Base-by-base conservation (phyloP, 345 rosid genomes). In the Pugionium dolabratum region DNA sequence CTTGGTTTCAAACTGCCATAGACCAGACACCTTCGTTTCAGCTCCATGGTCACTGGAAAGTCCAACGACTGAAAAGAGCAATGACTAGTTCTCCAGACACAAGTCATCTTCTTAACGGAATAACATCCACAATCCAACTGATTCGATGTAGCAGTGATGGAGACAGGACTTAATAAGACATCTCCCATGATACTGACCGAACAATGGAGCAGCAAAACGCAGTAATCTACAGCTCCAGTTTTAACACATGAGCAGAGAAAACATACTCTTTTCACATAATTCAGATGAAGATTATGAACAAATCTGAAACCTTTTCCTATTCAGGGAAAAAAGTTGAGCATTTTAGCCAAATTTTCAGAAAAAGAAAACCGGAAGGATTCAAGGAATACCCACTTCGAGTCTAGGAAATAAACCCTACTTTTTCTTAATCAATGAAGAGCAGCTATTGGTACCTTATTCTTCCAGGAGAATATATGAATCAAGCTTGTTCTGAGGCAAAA, bases 101-200 rank as follows among this genome's bases (percentile, higher is more conserved):
- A 59, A 43, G 4, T 30, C 32, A 25, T 46, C 44, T 61, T 61
- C 66, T 26, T 47, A 6, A 36, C 4, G 5, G 55, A 62, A 36
- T 5, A 25, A 47, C 45, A 41, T 56, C 66, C 42, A 64, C 61
- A 59, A 66, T 54, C 54, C 47, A 81, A 61, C 10, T 71, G 73
- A 66, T 69, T 68, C 43, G 70, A 45, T 28, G 70, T 41, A 42
- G 51, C 42, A 34, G 36, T 52, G 71, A 59, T 50, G 34, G 79
- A 71, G 43, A 68, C 49, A 47, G 73, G 68, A 62, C 57, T 74
- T 55, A 71, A 67, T 73, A 56, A 69, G 1, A 75, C 10, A 46
- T 76, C 83, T 36, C 56, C 69, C 83, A 71, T 68, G 44, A 54
- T 34, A 34, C 3, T 34, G 36, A 34, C 18, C 18, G 18, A 18